These are phyloP conservation scores for Cydonia oblonga DNA, from an alignment of 331 rosid species.

Conservation along the genomic window DNA sequence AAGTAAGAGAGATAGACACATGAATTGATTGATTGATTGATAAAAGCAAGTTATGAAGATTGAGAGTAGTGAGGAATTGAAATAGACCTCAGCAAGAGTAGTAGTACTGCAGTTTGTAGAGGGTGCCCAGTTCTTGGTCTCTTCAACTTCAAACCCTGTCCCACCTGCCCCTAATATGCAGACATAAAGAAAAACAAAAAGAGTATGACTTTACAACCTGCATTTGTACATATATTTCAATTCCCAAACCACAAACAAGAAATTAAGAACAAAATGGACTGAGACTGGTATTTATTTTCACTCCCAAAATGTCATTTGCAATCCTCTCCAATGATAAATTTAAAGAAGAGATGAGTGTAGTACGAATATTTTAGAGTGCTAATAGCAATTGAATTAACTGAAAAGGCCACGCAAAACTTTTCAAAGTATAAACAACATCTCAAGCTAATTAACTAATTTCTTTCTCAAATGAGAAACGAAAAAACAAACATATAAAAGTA, in stretches of 20 bases:
- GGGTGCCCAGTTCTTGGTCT: too few relatives aligned
- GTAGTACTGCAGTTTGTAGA: too few relatives aligned
- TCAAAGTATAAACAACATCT: background rate
- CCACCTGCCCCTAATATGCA: constrained; percentile 30
- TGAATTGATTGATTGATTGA: too few relatives aligned
- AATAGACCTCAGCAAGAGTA: too few relatives aligned
- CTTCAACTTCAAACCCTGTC: too few relatives aligned
- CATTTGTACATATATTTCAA: constrained; percentile 3
- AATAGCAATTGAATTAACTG: background rate
- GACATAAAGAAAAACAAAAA: constrained; percentile 67
- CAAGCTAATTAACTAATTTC: background rate
- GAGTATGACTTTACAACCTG: constrained; percentile 48
- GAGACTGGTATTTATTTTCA: background rate
- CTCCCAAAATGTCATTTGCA: background rate
- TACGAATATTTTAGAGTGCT: background rate
- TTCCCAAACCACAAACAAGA: background rate
- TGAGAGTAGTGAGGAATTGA: too few relatives aligned
- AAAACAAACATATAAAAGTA: background rate
- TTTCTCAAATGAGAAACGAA: background rate
- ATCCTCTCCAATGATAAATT: background rate
- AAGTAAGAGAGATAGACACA: too few relatives aligned
- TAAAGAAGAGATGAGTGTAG: background rate
- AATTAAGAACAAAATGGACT: background rate
- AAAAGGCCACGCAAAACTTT: background rate
- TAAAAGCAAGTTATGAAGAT: too few relatives aligned